Base-by-base conservation (phyloP, 164 flowering plant species). In the Taxillus chinensis region DNA sequence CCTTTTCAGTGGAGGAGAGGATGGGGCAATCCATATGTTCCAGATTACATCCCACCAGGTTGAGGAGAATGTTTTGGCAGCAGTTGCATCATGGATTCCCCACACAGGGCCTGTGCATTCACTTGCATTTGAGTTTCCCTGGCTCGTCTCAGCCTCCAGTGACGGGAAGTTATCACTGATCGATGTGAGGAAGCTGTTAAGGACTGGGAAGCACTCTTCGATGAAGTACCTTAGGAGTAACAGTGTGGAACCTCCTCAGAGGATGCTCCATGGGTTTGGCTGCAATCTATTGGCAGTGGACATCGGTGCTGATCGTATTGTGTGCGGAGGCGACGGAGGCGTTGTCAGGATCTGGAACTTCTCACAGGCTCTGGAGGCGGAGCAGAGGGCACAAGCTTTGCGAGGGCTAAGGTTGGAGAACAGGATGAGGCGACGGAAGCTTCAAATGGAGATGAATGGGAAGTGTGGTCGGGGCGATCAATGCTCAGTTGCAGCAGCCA, bases 1-100 rank as follows among this genome's bases (percentile, higher is more conserved):
- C 41, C 71, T 93, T 17, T 93, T 93, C 70, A 88, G 84, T n/a
- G 96, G 98, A 9, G 97, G 97, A 43, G 98, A 86, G 52, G 97
- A 90, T 62, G 98, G 97, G 41, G 78, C 84, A 3, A 78, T 93
- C 37, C 86, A 80, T 64, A 90, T 93, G 99, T 93, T 81, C 74
- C 86, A 90, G 73, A 70, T 86, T 45, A 51, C 59, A n/a, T 64
- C 61, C 52, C 62, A 63, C 49, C 10, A 55, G 13, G 12, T 10
- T 3, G 73, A 72, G 37, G 54, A 46, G 37, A 57, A 62, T 49
- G 62, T 75, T 48, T 48, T 41, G 41, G 71, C 59, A 37, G 71
- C 59, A 37, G 75, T 85, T 14, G 95, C 93, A 15, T 74, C 85
- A 39, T 92, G 96, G 96, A 71, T 67, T 67, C 90, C 96, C 63